A percentile compares a stretch with the other conserved stretches of the same genome.
Conservation (phyloP, 1,284 basidiomycete genomes). For the Fomes fomentarius region DNA sequence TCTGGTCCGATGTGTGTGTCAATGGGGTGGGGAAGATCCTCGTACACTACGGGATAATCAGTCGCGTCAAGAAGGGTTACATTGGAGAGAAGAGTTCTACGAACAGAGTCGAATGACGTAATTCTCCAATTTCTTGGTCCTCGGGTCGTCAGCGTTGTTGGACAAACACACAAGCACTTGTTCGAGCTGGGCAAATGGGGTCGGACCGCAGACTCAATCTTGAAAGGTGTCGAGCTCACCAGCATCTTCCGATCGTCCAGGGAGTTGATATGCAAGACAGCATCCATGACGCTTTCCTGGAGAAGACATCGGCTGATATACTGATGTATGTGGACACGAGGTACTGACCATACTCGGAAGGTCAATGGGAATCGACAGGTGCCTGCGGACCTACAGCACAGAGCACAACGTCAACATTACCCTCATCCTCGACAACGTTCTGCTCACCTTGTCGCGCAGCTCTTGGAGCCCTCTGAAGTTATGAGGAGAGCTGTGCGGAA, state of each 20-base stretch:
- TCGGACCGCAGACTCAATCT: conserved; percentile 28
- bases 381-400: conserved; percentile 55
- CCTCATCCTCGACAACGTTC: too few species aligned
- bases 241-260: conserved; percentile 73
- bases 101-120: conserved; percentile 60
- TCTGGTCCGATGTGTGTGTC: conserved; percentile 64
- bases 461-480: conserved; percentile 41
- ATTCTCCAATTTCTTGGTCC: conserved; percentile 52
- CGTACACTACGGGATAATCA: conserved; percentile 52
- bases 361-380: conserved; percentile 39
- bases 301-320: background rate
- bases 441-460: conserved; percentile 49
- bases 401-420: too few species aligned
- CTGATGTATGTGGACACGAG: background rate
- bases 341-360: conserved; percentile 44
- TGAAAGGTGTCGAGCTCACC: conserved; percentile 36
- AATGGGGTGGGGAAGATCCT: conserved; percentile 80
- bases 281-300: conserved; percentile 46
- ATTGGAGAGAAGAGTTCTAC: conserved; percentile 32
- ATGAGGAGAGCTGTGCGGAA: background rate
- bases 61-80: background rate
- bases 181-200: conserved; percentile 66
- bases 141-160: conserved; percentile 49
- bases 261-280: conserved; percentile 55
- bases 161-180: conserved; percentile 70